Percentiles rank a stretch among this genome's conserved stretches.
These are phyloP conservation scores for Nakazawaea wyomingensis DNA, from an alignment of 805 yeast genomes.

Conservation along the genomic window DNA sequence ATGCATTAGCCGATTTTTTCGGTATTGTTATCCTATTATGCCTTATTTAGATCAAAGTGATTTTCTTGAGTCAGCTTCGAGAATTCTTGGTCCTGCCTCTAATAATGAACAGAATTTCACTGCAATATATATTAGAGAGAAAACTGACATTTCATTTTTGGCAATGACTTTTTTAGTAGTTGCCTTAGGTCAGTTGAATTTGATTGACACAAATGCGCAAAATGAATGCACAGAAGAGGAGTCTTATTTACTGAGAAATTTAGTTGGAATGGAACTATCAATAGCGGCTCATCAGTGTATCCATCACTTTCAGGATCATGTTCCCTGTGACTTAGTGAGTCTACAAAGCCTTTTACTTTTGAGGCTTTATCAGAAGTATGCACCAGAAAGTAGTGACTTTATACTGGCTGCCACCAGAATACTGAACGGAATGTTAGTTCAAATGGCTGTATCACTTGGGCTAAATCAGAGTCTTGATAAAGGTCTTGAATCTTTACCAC, in stretches of 20 bases:
- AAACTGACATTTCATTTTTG: slow-evolving; percentile 40
- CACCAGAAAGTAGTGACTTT: slow-evolving; percentile 55
- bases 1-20: slow-evolving; percentile 37
- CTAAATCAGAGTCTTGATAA: slow-evolving; percentile 61
- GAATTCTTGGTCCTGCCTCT: slow-evolving; percentile 31
- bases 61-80: slow-evolving; percentile 27
- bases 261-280: slow-evolving; percentile 36
- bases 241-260: slow-evolving; percentile 38
- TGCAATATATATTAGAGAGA: slow-evolving; percentile 34
- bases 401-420: slow-evolving; percentile 55
- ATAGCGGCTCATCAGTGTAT: slow-evolving; percentile 42
- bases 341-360: slow-evolving; percentile 44
- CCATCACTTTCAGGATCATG: slow-evolving; percentile 37
- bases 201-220: slow-evolving; percentile 17
- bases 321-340: slow-evolving; percentile 37
- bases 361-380: slow-evolving; percentile 42
- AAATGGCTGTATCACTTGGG: slow-evolving; percentile 64
- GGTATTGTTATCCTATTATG: slow-evolving; percentile 38
- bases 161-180: slow-evolving; percentile 38
- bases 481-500: slow-evolving; percentile 24
- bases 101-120: slow-evolving; percentile 23
- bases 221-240: slow-evolving; percentile 24
- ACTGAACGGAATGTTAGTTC: slow-evolving; percentile 51
- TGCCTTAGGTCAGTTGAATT: slow-evolving; percentile 35
- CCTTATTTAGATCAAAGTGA: slow-evolving; percentile 40